Evolutionary conservation across 768 basidiomycete genomes (phyloP).

Genomic region (Panaeolus papilionaceus): DNA sequence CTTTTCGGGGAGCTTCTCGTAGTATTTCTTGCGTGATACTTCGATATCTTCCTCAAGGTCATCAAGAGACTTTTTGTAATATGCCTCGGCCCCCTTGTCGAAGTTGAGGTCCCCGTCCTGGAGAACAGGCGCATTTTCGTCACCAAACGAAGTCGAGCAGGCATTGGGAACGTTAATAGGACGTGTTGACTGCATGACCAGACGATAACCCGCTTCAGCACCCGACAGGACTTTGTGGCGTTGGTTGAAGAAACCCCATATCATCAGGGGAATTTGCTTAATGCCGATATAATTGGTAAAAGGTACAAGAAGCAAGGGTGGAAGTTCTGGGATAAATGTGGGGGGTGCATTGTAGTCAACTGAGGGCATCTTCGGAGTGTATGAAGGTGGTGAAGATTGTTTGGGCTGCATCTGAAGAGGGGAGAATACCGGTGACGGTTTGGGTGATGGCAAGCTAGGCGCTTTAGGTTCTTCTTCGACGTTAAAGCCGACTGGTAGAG

Average conservation of each 20-base stretch:
- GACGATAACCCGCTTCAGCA: slow-evolving; percentile 78
- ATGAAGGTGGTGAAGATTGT: slow-evolving; percentile 19
- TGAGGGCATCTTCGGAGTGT: slow-evolving; percentile 19
- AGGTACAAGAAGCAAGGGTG: slow-evolving; percentile 80
- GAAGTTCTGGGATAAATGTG: slow-evolving; percentile 66
- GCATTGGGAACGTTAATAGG: slow-evolving; percentile 50
- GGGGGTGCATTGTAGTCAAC: slow-evolving; percentile 44
- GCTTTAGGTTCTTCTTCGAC: slow-evolving; percentile 29
- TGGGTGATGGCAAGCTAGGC: slow-evolving; percentile 31
- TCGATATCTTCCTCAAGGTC: slow-evolving; percentile 62
- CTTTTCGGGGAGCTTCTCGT: slow-evolving; percentile 68
- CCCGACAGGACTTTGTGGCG: slow-evolving; percentile 81
- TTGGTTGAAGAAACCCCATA: slow-evolving; percentile 92
- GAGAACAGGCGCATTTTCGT: slow-evolving; percentile 20
- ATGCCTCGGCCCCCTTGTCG: slow-evolving; percentile 66
- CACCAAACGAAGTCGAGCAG: slow-evolving; percentile 33
- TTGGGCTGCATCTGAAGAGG: slow-evolving; percentile 33
- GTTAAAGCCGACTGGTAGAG: slow-evolving; percentile 23
- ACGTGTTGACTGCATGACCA: slow-evolving; percentile 69
- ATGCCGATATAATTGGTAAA: slow-evolving; percentile 83
- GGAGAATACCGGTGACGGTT: slow-evolving; percentile 39
- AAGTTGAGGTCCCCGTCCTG: slow-evolving; percentile 73
- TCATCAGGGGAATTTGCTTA: slow-evolving; percentile 85
- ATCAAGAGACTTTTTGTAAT: slow-evolving; percentile 68
- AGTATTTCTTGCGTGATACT: slow-evolving; percentile 78